Percentiles rank a stretch among this genome's conserved stretches.
These are phyloP conservation scores for Alnus rubra DNA, from an alignment of 306 rosid genomes.

Conservation along the genomic window DNA sequence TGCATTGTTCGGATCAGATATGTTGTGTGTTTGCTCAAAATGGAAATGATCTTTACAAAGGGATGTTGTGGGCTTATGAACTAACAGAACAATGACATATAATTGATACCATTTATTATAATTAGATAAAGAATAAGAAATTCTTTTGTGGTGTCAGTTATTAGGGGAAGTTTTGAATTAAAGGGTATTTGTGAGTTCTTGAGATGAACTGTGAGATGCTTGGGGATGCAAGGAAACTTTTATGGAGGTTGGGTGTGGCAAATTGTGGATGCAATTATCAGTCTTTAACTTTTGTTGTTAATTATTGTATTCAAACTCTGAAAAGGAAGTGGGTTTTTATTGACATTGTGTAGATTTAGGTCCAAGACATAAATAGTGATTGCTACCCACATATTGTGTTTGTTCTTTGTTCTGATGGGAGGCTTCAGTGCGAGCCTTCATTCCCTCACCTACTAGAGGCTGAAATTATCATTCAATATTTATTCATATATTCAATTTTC, in stretches of 20 bases:
- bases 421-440: not conserved
- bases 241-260: not conserved
- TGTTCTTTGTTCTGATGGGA: not conserved
- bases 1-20: not conserved
- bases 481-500: too few species aligned
- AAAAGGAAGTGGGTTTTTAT: not conserved
- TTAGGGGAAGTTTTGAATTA: not conserved
- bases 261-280: not conserved
- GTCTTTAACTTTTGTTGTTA: not conserved
- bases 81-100: not conserved
- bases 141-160: not conserved
- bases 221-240: not conserved
- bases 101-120: not conserved
- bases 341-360: not conserved
- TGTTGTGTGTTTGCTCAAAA: too few species aligned
- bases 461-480: not conserved
- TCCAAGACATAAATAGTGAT: not conserved
- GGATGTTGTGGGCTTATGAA: not conserved
- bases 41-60: not conserved
- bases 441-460: slow-evolving; percentile 4
- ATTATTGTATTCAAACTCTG: not conserved
- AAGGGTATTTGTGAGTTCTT: not conserved
- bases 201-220: not conserved
- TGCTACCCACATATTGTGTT: not conserved
- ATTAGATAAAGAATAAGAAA: not conserved